phyloP scores from a whole-genome alignment of 176 grass and related monocot genomes.

The Oryza australiensis region DNA sequence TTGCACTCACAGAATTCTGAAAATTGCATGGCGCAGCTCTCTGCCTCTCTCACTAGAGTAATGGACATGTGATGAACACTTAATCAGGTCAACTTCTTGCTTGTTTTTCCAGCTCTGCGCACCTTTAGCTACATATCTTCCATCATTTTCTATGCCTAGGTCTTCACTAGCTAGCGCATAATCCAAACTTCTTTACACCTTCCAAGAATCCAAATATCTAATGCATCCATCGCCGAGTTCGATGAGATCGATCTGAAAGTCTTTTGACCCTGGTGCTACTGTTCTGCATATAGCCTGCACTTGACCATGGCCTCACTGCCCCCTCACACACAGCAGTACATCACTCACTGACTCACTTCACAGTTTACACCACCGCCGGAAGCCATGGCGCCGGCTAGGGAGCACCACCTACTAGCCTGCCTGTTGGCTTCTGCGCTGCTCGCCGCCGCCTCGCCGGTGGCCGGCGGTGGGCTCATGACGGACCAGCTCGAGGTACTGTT shows the following conservation, averaged over 20 bases:
- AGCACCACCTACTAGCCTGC: conserved; percentile 24
- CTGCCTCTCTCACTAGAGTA: not conserved
- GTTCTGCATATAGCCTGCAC: conserved; percentile 35
- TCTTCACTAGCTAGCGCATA: conserved; percentile 35
- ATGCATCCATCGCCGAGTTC: conserved; percentile 12
- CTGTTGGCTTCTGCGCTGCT: conserved; percentile 27
- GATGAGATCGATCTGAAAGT: conserved; percentile 36
- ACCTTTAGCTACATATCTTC: not conserved
- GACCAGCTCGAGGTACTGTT: conserved; percentile 41
- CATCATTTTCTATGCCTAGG: conserved; percentile 31
- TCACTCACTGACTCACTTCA: not conserved
- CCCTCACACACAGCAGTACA: not conserved
- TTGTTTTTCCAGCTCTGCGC: not conserved
- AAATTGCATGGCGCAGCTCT: not conserved
- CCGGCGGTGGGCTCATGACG: not conserved
- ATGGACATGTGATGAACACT: conserved; percentile 23
- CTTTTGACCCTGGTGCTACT: conserved; percentile 32
- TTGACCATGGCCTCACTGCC: conserved; percentile 30
- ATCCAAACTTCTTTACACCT: conserved; percentile 25
- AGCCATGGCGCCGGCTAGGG: conserved; percentile 41
- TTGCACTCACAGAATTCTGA: not conserved
- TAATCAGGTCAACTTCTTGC: conserved; percentile 43
- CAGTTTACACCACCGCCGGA: not conserved
- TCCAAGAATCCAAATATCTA: conserved; percentile 19
- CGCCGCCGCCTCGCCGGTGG: not conserved